Evolutionary conservation across 1,284 basidiomycete species (phyloP).

Genomic region (Leccinum pallidistipes): DNA sequence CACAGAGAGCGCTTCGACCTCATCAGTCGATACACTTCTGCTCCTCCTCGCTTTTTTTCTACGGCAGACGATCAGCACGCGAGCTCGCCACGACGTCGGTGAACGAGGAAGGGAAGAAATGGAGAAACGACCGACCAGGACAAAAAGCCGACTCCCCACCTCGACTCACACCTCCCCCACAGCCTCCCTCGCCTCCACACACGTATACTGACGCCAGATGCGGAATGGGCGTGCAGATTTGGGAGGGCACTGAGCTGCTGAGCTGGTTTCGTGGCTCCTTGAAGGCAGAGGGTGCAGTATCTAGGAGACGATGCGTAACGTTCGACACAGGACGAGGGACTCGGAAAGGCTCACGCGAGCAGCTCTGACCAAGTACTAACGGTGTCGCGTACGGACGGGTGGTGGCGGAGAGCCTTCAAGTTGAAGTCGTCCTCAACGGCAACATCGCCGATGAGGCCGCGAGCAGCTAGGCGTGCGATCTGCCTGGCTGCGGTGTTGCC

Average conservation of each 20-base stretch:
- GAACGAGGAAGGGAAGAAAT: neutral
- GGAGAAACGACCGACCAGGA: slow-evolving; percentile 49
- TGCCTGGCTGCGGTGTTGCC: slow-evolving; percentile 91
- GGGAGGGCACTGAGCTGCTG: slow-evolving; percentile 80
- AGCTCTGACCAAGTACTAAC: slow-evolving; percentile 74
- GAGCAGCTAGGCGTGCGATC: slow-evolving; percentile 85
- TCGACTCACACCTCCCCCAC: slow-evolving; percentile 54
- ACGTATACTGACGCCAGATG: slow-evolving; percentile 72
- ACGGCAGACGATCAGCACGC: slow-evolving; percentile 6
- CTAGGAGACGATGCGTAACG: slow-evolving; percentile 37
- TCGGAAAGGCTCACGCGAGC: slow-evolving; percentile 55
- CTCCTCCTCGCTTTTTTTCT: slow-evolving; percentile 62
- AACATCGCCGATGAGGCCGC: slow-evolving; percentile 80
- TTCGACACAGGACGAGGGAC: neutral
- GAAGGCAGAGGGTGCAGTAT: slow-evolving; percentile 88
- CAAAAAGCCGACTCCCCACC: slow-evolving; percentile 53
- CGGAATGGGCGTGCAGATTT: slow-evolving; percentile 83
- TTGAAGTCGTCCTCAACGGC: slow-evolving; percentile 68
- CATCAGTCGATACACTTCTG: slow-evolving; percentile 47
- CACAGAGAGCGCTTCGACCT: slow-evolving; percentile 45
- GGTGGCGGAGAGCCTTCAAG: slow-evolving; percentile 61
- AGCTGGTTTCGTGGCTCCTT: slow-evolving; percentile 84
- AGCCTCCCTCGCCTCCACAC: slow-evolving; percentile 62
- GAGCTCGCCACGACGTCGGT: neutral
- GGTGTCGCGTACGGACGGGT: slow-evolving; percentile 59